Percentiles rank a stretch among this genome's conserved stretches.
phyloP scores from a whole-genome alignment of 768 basidiomycete genomes.

The Chalciporus piperatus region DNA sequence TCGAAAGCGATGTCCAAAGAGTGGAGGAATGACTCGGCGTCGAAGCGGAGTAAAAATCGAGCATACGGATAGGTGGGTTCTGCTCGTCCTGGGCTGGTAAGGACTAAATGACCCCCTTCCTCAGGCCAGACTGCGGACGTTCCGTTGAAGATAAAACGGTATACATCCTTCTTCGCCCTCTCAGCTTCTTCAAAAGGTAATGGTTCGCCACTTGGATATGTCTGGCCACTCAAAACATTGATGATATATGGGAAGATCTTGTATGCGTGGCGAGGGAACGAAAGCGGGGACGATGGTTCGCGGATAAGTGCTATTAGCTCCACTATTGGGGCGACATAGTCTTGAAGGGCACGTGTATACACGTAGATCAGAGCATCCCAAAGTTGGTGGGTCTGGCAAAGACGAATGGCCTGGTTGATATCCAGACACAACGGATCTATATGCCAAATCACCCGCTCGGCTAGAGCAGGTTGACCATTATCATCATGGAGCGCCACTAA shows the following conservation, averaged over 20 bases:
- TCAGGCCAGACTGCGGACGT: constrained; percentile 80
- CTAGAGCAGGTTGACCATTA: constrained; percentile 64
- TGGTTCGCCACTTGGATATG: constrained; percentile 81
- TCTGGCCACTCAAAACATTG: constrained; percentile 73
- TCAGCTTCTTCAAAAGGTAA: constrained; percentile 62
- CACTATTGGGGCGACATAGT: constrained; percentile 87
- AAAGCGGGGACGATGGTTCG: constrained; percentile 22
- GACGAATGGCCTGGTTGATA: constrained; percentile 84
- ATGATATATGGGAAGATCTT: constrained; percentile 90
- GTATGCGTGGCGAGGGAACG: constrained; percentile 68
- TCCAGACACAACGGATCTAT: constrained; percentile 90
- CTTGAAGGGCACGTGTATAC: constrained; percentile 82
- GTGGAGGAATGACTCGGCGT: constrained; percentile 92
- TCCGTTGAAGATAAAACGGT: constrained; percentile 82
- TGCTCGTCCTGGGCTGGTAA: constrained; percentile 68
- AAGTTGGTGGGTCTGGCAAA: constrained; percentile 80
- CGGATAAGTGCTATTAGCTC: constrained; percentile 79
- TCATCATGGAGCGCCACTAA: constrained; percentile 78
- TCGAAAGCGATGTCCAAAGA: constrained; percentile 94
- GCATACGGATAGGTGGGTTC: constrained; percentile 92
- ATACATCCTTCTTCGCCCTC: constrained; percentile 70
- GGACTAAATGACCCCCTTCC: constrained; percentile 65
- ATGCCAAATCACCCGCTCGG: constrained; percentile 93
- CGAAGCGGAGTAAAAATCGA: constrained; percentile 78
- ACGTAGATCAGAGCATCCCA: constrained; percentile 96